These are phyloP conservation scores for Solanum corneliomulleri DNA, from an alignment of 257 asterid species.

Conservation along the genomic window DNA sequence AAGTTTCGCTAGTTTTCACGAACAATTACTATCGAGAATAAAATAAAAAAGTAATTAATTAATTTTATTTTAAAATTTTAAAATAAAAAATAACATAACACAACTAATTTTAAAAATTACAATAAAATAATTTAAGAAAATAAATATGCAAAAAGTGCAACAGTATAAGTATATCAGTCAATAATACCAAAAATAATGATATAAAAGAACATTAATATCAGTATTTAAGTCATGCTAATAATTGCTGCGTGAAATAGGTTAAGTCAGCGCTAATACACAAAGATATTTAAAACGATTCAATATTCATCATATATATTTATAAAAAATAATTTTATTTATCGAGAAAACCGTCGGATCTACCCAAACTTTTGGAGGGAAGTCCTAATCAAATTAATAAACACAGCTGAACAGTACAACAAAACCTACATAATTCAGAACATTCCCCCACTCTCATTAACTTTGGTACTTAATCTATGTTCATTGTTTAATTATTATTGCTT, in stretches of 20 bases:
- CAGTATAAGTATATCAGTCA: background rate
- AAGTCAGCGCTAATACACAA: background rate
- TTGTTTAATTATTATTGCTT: background rate
- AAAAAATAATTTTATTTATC: background rate
- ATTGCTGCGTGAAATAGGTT: background rate
- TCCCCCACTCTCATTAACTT: background rate
- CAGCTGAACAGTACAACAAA: background rate
- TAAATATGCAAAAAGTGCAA: too few relatives aligned
- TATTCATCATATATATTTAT: background rate
- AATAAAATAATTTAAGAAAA: background rate
- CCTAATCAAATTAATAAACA: background rate
- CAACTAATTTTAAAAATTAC: background rate
- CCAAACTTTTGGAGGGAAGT: background rate
- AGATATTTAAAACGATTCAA: background rate
- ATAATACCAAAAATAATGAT: background rate
- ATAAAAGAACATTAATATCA: background rate
- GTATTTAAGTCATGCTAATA: background rate
- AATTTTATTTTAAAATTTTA: background rate
- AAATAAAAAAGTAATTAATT: too few relatives aligned
- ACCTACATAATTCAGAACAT: background rate
- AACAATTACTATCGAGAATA: too few relatives aligned
- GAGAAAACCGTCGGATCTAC: accelerated
- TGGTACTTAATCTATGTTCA: background rate
- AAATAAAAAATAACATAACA: background rate
- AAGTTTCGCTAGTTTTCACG: background rate